A percentile compares a stretch with the other conserved stretches of the same genome.
Evolutionary conservation across 352 stramenopile genomes (phyloP).

Genomic region (Phytophthora uliginosa): DNA sequence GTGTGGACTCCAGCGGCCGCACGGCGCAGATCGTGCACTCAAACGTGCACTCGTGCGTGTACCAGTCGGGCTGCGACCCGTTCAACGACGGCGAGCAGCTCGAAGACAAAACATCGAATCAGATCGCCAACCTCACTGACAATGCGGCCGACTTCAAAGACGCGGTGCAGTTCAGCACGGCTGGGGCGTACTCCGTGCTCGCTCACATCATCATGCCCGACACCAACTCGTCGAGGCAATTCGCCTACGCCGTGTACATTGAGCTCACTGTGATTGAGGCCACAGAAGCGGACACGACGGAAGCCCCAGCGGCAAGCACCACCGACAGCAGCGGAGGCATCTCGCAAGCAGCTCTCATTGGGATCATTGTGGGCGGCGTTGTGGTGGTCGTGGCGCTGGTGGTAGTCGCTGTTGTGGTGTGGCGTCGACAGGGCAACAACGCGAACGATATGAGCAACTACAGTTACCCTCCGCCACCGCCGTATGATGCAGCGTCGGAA

Average conservation of each 20-base stretch:
- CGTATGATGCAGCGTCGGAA: conserved; percentile 57
- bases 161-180: conserved; percentile 43
- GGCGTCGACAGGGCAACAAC: conserved; percentile 40
- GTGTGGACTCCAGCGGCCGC: conserved; percentile 37
- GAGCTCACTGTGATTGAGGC: conserved; percentile 49
- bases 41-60: conserved; percentile 70
- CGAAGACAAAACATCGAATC: conserved; percentile 64
- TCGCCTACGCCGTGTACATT: conserved; percentile 61
- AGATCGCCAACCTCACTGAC: conserved; percentile 69
- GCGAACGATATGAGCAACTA: conserved; percentile 40
- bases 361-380: conserved; percentile 67
- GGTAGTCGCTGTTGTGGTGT: conserved; percentile 49
- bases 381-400: conserved; percentile 58
- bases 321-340: conserved; percentile 37
- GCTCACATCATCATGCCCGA: conserved; percentile 72
- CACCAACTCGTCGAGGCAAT: conserved; percentile 54
- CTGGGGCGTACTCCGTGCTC: conserved; percentile 57
- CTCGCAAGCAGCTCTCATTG: conserved; percentile 58
- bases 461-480: conserved; percentile 60
- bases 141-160: conserved; percentile 50
- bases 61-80: conserved; percentile 59
- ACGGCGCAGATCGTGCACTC: conserved; percentile 75
- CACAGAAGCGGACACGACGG: conserved; percentile 25
- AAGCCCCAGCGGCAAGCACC: conserved; percentile 27
- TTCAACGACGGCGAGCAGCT: conserved; percentile 61